Evolutionary conservation across 331 rosid genomes (phyloP).

Genomic region (Malus hybrid): DNA sequence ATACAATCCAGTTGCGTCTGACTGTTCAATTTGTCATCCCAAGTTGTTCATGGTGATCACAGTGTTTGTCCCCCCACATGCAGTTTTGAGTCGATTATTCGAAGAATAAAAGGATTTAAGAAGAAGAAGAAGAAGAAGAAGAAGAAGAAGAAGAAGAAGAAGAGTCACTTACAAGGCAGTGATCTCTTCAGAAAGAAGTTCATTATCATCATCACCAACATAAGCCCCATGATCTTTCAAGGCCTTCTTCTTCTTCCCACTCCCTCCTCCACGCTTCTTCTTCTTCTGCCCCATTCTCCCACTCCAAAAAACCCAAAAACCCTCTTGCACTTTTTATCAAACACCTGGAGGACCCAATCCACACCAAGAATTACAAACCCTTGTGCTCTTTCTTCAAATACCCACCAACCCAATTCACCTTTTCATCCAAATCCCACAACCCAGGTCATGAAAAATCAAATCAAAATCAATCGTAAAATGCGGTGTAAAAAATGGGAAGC

Average conservation of each 20-base stretch:
- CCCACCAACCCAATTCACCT: neutral
- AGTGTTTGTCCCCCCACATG: neutral
- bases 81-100: neutral
- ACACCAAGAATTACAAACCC: neutral
- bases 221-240: slow-evolving; percentile 51
- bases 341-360: neutral
- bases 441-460: neutral
- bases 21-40: neutral
- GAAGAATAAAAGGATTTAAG: neutral
- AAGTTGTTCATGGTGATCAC: neutral
- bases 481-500: neutral
- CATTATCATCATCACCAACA: slow-evolving; percentile 32
- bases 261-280: slow-evolving; percentile 47
- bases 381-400: slow-evolving; percentile 3
- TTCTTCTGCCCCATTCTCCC: slow-evolving; percentile 72
- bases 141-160: neutral
- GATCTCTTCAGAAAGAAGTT: slow-evolving; percentile 75
- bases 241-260: slow-evolving; percentile 64
- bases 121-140: neutral
- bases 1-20: neutral
- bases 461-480: neutral
- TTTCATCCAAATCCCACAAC: neutral
- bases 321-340: neutral
- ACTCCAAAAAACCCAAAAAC: neutral
- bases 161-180: slow-evolving; percentile 68